These are phyloP conservation scores for Haplosporangium gracile DNA, from an alignment of 192 early-diverging fungal species.

Conservation along the genomic window DNA sequence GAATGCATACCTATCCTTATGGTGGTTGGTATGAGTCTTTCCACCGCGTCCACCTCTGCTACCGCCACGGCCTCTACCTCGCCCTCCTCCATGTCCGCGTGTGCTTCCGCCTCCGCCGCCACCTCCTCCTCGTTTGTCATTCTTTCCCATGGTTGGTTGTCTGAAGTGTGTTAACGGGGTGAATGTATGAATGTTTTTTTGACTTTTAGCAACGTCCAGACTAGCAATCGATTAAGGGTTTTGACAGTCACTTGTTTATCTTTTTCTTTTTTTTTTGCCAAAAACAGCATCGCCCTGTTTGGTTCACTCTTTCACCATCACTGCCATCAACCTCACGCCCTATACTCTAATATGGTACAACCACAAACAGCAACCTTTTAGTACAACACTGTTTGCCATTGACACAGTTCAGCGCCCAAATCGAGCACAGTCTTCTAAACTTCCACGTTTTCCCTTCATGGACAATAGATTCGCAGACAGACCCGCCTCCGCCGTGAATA, in stretches of 20 bases:
- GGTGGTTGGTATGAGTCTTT: conserved; percentile 36
- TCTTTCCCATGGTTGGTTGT: conserved; percentile 44
- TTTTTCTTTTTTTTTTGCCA: conserved; percentile 30
- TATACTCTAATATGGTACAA: background rate
- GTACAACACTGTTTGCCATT: background rate
- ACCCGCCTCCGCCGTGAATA: conserved; percentile 94
- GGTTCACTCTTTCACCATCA: background rate
- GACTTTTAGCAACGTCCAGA: background rate
- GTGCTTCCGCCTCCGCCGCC: conserved; percentile 29
- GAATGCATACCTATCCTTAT: conserved; percentile 40
- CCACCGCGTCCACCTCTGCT: conserved; percentile 48
- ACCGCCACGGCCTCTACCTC: conserved; percentile 50
- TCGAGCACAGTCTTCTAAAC: background rate
- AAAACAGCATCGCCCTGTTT: background rate
- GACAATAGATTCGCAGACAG: conserved; percentile 81
- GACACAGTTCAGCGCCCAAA: background rate
- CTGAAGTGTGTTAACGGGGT: background rate
- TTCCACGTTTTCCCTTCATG: background rate
- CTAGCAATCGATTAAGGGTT: conserved; percentile 16
- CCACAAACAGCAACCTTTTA: background rate
- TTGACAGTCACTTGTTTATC: conserved; percentile 36
- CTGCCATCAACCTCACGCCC: background rate
- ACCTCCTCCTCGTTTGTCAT: conserved; percentile 41
- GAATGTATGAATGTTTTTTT: background rate
- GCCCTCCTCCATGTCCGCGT: conserved; percentile 47